phyloP scores from a whole-genome alignment of 768 basidiomycete species.

The Tricholoma sp. region DNA sequence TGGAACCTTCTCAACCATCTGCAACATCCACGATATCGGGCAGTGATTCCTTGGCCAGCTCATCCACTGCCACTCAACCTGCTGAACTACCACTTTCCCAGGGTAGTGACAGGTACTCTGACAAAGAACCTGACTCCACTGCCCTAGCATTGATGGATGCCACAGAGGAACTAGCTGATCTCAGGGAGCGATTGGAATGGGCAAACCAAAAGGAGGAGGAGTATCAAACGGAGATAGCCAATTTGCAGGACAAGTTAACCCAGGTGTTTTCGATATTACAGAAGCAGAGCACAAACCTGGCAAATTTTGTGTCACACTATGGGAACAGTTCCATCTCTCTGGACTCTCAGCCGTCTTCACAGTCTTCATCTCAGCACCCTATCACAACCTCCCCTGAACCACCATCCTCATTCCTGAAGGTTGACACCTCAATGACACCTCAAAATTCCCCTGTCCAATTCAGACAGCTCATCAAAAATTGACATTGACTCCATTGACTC shows the following conservation, averaged over 20 bases:
- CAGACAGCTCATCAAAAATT: neutral
- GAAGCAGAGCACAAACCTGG: neutral
- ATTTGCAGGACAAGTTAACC: neutral
- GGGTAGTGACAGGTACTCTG: no score
- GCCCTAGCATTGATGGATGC: no score
- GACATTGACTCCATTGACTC: neutral
- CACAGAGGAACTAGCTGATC: neutral
- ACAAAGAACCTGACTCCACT: no score
- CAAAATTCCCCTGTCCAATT: neutral
- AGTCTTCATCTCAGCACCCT: neutral
- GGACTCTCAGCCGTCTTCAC: no score
- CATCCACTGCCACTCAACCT: neutral
- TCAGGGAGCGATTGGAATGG: neutral
- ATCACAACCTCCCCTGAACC: neutral
- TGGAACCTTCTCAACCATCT: no score
- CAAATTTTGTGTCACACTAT: neutral
- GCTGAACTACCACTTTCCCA: neutral
- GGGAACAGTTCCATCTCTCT: neutral
- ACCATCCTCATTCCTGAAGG: neutral
- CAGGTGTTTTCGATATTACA: neutral
- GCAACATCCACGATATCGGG: no score
- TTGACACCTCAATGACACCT: no score
- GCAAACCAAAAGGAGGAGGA: neutral
- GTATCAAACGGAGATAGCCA: neutral
- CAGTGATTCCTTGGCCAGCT: neutral